Percentiles rank a stretch among this genome's conserved stretches.
Evolutionary conservation across 2,329 filamentous ascomycete genomes (phyloP).

Genomic region (Dendryphion nanum): DNA sequence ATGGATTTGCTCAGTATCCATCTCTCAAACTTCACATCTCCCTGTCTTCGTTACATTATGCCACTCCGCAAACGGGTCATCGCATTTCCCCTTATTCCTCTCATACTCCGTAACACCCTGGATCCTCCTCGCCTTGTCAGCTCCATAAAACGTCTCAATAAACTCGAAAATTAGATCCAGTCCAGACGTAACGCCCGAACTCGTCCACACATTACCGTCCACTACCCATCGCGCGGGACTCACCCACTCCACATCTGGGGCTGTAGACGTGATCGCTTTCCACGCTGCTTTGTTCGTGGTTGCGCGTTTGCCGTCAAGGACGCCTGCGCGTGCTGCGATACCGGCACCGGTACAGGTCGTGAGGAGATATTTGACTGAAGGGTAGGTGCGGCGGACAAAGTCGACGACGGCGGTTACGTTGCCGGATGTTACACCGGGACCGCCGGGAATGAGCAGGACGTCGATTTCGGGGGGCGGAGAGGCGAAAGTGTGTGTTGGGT

Average conservation of each 20-base stretch:
- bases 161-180: slow-evolving; percentile 60
- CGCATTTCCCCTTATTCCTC: slow-evolving; percentile 48
- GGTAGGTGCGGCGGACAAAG: slow-evolving; percentile 50
- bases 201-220: slow-evolving; percentile 65
- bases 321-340: slow-evolving; percentile 56
- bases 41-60: slow-evolving; percentile 6
- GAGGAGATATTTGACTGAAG: slow-evolving; percentile 55
- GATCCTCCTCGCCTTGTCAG: slow-evolving; percentile 50
- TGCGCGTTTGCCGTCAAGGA: slow-evolving; percentile 53
- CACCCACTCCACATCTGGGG: slow-evolving; percentile 59
- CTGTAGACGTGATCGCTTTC: slow-evolving; percentile 38
- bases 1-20: too few relatives aligned
- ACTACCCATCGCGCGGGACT: slow-evolving; percentile 61
- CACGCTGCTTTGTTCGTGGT: slow-evolving; percentile 44
- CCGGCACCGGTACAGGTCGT: slow-evolving; percentile 65
- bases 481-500: slow-evolving; percentile 56
- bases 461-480: slow-evolving; percentile 54
- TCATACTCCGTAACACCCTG: slow-evolving; percentile 59
- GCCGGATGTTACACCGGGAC: slow-evolving; percentile 45
- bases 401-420: slow-evolving; percentile 38
- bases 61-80: slow-evolving; percentile 55
- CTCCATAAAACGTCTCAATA: slow-evolving; percentile 52
- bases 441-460: slow-evolving; percentile 65
- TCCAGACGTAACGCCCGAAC: slow-evolving; percentile 61
- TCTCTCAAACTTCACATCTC: too few relatives aligned